Conservation (phyloP, 768 basidiomycete genomes). For the Mycena indigotica region DNA sequence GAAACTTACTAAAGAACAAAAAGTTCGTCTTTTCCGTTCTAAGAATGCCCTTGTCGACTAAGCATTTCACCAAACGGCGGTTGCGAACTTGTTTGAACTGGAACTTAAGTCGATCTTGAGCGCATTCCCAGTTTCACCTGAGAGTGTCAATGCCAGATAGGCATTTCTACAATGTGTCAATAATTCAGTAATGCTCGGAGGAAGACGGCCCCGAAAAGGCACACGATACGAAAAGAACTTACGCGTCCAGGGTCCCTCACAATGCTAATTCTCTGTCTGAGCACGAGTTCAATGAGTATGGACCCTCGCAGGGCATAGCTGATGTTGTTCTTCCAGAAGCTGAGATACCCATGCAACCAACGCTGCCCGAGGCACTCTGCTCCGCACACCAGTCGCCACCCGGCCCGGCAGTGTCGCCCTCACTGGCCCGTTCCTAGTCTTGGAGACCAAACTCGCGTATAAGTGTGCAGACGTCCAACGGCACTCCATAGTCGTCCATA, state of each 20-base stretch:
- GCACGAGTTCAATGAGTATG: slow-evolving; percentile 94
- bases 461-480: too few species aligned
- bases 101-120: slow-evolving; percentile 99
- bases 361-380: too few species aligned
- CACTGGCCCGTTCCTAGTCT: too few species aligned
- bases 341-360: slow-evolving; percentile 96
- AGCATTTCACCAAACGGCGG: slow-evolving; percentile 25
- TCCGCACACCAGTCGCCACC: too few species aligned
- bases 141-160: not conserved
- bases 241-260: slow-evolving; percentile 65
- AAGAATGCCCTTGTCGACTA: slow-evolving; percentile 98
- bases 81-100: slow-evolving; percentile 55
- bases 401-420: too few species aligned
- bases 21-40: slow-evolving; percentile 99
- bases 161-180: slow-evolving; percentile 12
- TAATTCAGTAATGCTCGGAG: not conserved
- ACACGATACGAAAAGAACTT: not conserved
- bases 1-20: slow-evolving; percentile 98
- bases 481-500: too few species aligned
- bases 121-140: slow-evolving; percentile 99
- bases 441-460: too few species aligned
- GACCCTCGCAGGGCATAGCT: slow-evolving; percentile 98
- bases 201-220: not conserved
- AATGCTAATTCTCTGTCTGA: slow-evolving; percentile 91
- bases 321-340: slow-evolving; percentile 99